Conservation (phyloP, 805 yeast species). For the Metschnikowia henanensis region DNA sequence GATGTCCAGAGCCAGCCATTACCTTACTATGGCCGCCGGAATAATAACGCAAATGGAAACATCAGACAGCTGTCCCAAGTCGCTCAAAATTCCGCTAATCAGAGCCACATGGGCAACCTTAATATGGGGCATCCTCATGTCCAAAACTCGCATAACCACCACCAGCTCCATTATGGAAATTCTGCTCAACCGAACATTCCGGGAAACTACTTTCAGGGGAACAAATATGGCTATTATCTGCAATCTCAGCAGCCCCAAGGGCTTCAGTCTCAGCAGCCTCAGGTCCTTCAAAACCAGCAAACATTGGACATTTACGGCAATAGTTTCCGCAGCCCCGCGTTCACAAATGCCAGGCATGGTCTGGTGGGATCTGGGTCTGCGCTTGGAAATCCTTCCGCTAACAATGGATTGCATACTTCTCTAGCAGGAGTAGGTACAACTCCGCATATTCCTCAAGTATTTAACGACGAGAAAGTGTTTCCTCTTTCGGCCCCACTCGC, state of each 20-base stretch:
- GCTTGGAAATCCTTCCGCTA: too few species aligned
- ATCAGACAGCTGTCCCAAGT: neutral
- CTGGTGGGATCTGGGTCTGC: too few species aligned
- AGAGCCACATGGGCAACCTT: neutral
- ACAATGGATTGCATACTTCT: conserved; percentile 5
- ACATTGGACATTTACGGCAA: conserved; percentile 2
- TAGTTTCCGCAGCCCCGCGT: neutral
- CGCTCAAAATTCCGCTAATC: neutral
- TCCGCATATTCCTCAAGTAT: conserved; percentile 20
- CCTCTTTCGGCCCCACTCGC: neutral
- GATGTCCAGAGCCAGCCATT: conserved; percentile 37
- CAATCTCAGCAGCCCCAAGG: conserved; percentile 8
- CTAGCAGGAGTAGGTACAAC: conserved; percentile 1
- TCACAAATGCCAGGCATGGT: neutral
- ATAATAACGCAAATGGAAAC: conserved; percentile 4
- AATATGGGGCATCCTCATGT: neutral
- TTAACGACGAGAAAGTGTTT: conserved; percentile 12
- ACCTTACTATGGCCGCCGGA: conserved; percentile 20
- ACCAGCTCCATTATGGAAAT: neutral
- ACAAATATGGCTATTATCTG: conserved; percentile 12
- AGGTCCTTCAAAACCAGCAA: conserved; percentile 1
- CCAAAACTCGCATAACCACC: conserved; percentile 1
- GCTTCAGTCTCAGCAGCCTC: too few species aligned
- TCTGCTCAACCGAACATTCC: neutral
- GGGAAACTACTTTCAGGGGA: conserved; percentile 3